A percentile compares a stretch with the other conserved stretches of the same genome.
phyloP scores from a whole-genome alignment of 805 yeast genomes.

The Candida ortonii region DNA sequence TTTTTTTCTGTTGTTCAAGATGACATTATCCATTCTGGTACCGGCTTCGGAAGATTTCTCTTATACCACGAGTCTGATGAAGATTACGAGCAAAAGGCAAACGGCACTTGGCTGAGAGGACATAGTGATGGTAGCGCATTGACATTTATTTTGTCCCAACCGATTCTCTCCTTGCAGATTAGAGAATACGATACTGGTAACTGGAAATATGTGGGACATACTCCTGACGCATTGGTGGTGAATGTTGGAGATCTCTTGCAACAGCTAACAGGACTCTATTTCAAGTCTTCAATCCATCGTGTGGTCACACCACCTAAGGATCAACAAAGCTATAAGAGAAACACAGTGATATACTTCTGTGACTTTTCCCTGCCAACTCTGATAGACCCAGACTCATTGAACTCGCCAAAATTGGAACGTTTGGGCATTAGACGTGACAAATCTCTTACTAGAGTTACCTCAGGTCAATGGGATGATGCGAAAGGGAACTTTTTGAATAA shows the following conservation, averaged over 20 bases:
- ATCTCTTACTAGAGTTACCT: slow-evolving; percentile 33
- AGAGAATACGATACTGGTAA: slow-evolving; percentile 35
- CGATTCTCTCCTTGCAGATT: slow-evolving; percentile 39
- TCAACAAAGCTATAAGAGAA: slow-evolving; percentile 36
- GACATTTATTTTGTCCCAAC: slow-evolving; percentile 40
- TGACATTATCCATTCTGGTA: slow-evolving; percentile 35
- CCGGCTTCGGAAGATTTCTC: slow-evolving; percentile 39
- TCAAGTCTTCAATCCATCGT: slow-evolving; percentile 46
- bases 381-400: slow-evolving; percentile 41
- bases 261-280: slow-evolving; percentile 43
- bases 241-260: slow-evolving; percentile 42
- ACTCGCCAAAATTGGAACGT: slow-evolving; percentile 36
- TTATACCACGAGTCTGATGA: slow-evolving; percentile 34
- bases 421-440: slow-evolving; percentile 32
- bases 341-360: slow-evolving; percentile 42
- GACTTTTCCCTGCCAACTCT: slow-evolving; percentile 36
- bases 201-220: slow-evolving; percentile 40
- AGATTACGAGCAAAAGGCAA: slow-evolving; percentile 32
- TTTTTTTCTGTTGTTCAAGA: slow-evolving; percentile 34
- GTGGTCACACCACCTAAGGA: slow-evolving; percentile 45
- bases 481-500: slow-evolving; percentile 45
- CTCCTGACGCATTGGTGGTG: slow-evolving; percentile 38
- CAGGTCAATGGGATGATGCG: slow-evolving; percentile 43
- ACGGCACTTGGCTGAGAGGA: slow-evolving; percentile 43
- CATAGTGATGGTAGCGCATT: slow-evolving; percentile 44